phyloP scores from a whole-genome alignment of 176 grass and related monocot species.

The Microstegium vimineum region DNA sequence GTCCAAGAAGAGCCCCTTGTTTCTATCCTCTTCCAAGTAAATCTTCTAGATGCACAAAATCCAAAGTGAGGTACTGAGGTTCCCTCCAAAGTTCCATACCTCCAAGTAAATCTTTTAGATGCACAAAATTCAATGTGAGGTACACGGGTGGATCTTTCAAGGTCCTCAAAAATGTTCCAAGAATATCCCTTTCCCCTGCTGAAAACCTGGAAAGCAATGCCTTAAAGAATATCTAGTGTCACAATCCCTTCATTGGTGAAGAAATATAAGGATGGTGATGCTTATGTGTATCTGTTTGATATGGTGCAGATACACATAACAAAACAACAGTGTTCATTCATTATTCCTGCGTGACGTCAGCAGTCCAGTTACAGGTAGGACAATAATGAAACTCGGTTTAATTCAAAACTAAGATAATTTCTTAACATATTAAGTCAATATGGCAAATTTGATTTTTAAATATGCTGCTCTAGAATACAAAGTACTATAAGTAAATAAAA shows the following conservation, averaged over 20 bases:
- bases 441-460: background rate
- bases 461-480: background rate
- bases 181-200: background rate
- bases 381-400: background rate
- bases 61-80: background rate
- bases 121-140: background rate
- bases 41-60: constrained; percentile 20
- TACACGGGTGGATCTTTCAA: constrained; percentile 19
- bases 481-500: background rate
- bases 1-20: constrained; percentile 31
- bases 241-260: background rate
- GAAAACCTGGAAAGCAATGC: constrained; percentile 26
- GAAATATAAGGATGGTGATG: background rate
- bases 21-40: constrained; percentile 2
- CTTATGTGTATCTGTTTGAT: background rate
- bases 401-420: background rate
- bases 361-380: constrained; percentile 1
- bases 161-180: background rate
- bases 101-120: constrained; percentile 12
- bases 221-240: background rate
- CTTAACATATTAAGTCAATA: background rate
- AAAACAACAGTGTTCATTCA: background rate
- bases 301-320: background rate
- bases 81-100: constrained; percentile 23
- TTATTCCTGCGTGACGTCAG: constrained; percentile 8